phyloP scores from a whole-genome alignment of 257 asterid species.

The Nicotiana tomentosiformis region DNA sequence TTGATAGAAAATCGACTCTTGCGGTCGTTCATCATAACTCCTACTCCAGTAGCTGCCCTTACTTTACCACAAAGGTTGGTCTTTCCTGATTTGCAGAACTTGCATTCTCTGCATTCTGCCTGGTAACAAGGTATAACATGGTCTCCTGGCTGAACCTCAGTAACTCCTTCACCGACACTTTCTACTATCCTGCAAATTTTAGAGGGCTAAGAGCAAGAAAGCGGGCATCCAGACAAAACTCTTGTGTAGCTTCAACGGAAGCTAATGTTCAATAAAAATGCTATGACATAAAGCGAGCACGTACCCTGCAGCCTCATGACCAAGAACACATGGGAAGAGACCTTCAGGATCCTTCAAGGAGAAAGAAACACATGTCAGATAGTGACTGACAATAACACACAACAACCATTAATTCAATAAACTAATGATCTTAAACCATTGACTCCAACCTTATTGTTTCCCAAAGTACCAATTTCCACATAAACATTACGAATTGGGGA shows the following conservation, averaged over 20 bases:
- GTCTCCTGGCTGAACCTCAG: slow-evolving; percentile 87
- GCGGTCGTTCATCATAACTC: slow-evolving; percentile 90
- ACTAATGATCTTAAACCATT: background rate
- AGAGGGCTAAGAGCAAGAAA: background rate
- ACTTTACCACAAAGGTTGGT: slow-evolving; percentile 95
- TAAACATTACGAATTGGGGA: background rate
- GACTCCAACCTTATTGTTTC: background rate
- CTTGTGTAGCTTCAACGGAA: background rate
- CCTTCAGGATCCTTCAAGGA: slow-evolving; percentile 94
- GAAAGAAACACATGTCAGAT: slow-evolving; percentile 6
- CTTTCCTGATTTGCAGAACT: slow-evolving; percentile 94
- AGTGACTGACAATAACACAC: background rate
- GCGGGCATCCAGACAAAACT: background rate
- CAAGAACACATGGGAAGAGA: slow-evolving; percentile 95
- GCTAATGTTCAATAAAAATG: background rate
- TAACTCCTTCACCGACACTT: slow-evolving; percentile 96
- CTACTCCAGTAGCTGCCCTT: slow-evolving; percentile 93
- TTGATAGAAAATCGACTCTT: slow-evolving; percentile 84
- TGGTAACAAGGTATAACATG: slow-evolving; percentile 99
- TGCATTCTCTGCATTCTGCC: slow-evolving; percentile 96
- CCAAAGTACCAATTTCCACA: background rate
- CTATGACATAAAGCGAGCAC: slow-evolving; percentile 4
- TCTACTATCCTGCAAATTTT: slow-evolving; percentile 55
- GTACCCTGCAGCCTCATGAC: slow-evolving; percentile 99
- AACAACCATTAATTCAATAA: background rate